phyloP scores from a whole-genome alignment of 805 yeast species.

The Yarrowia phangngaensis region DNA sequence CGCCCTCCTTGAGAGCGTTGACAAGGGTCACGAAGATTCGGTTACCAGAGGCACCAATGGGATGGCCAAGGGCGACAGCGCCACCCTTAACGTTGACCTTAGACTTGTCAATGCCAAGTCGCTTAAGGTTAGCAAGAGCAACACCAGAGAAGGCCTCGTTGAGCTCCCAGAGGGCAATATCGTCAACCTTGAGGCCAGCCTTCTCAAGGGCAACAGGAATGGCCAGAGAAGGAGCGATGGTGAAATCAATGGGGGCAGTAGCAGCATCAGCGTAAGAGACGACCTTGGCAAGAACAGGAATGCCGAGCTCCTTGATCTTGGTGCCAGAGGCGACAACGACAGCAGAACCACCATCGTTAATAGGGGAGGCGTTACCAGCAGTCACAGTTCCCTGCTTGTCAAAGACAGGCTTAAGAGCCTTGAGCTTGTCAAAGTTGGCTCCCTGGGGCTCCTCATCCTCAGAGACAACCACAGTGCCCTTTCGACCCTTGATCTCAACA shows the following conservation, averaged over 20 bases:
- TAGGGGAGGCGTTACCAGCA: constrained; percentile 89
- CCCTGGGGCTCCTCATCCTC: constrained; percentile 75
- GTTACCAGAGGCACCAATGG: constrained; percentile 95
- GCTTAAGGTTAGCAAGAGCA: constrained; percentile 76
- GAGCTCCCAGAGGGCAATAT: constrained; percentile 81
- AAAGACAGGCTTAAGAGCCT: constrained; percentile 82
- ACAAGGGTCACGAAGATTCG: constrained; percentile 64
- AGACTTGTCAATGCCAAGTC: constrained; percentile 57
- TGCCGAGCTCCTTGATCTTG: constrained; percentile 69
- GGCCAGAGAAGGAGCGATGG: constrained; percentile 90
- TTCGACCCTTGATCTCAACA: constrained; percentile 59
- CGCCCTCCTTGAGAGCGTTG: constrained; percentile 55
- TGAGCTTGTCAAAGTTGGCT: constrained; percentile 66
- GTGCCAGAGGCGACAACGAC: constrained; percentile 75
- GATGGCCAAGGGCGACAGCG: constrained; percentile 94
- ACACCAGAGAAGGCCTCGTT: constrained; percentile 97
- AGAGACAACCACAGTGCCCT: constrained; percentile 67
- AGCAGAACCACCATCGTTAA: constrained; percentile 96
- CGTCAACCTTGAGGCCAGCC: constrained; percentile 59
- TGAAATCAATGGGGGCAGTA: constrained; percentile 83
- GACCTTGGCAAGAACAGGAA: constrained; percentile 69
- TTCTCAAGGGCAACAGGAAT: constrained; percentile 87
- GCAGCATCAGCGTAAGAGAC: constrained; percentile 97
- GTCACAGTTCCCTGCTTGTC: constrained; percentile 92
- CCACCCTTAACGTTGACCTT: constrained; percentile 91